phyloP scores from a whole-genome alignment of 106 monocot genomes.

The Vanilla planifolia region DNA sequence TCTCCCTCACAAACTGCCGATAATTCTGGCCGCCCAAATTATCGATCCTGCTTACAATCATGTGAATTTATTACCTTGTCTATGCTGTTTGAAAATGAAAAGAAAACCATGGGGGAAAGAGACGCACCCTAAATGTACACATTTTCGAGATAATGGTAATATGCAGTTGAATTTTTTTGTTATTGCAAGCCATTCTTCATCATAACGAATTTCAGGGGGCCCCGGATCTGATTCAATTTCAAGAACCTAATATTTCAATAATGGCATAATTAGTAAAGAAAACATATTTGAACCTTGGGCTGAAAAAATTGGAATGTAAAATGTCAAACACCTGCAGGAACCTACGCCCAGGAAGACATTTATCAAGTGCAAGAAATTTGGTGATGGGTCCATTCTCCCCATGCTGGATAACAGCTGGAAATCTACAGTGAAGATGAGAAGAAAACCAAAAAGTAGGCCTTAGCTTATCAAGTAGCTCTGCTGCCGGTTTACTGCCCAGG shows the following conservation, averaged over 20 bases:
- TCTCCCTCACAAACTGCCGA: constrained; percentile 48
- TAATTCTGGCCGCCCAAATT: constrained; percentile 41
- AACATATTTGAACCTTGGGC: too few relatives aligned
- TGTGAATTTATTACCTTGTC: background rate
- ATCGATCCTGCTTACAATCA: constrained; percentile 24
- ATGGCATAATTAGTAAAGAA: background rate
- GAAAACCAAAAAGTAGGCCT: constrained; percentile 89
- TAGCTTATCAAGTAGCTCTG: constrained; percentile 56
- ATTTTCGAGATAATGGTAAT: constrained; percentile 54
- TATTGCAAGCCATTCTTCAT: constrained; percentile 97
- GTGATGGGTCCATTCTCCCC: constrained; percentile 70
- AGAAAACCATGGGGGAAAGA: background rate
- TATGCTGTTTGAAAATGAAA: background rate
- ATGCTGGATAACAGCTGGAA: constrained; percentile 82
- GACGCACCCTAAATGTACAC: constrained; percentile 19
- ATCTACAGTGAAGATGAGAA: constrained; percentile 92
- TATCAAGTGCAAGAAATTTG: constrained; percentile 97
- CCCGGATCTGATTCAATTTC: constrained; percentile 81
- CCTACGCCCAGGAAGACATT: constrained; percentile 62
- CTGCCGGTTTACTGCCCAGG: constrained; percentile 79
- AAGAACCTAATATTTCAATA: constrained; percentile 44
- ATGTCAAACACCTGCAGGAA: constrained; percentile 68
- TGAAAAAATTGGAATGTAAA: background rate
- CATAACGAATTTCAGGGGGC: constrained; percentile 73
- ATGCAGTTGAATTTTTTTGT: constrained; percentile 54